These are phyloP conservation scores for Magnusiomyces sp. DNA, from an alignment of 1,139 yeast genomes.

Conservation along the genomic window DNA sequence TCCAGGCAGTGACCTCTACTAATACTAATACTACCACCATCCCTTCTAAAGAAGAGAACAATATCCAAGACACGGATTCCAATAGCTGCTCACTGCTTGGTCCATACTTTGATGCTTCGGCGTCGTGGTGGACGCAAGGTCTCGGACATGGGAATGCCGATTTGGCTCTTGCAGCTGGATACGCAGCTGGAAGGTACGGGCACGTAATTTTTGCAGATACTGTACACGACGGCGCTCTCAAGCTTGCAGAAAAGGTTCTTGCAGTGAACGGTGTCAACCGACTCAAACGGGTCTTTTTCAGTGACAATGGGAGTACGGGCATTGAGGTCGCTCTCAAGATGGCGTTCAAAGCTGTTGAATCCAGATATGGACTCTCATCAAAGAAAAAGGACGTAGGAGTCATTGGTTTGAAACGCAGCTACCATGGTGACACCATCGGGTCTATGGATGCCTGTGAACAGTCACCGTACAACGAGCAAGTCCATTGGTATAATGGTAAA, in stretches of 20 bases:
- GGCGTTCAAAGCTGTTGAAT: conserved; percentile 24
- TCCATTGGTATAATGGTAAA: conserved; percentile 24
- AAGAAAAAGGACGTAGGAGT: conserved; percentile 16
- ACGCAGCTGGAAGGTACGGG: conserved; percentile 27
- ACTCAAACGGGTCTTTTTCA: conserved; percentile 22
- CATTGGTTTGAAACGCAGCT: conserved; percentile 24
- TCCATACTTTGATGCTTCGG: conserved; percentile 26
- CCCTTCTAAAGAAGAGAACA: no score
- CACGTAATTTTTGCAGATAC: conserved; percentile 26
- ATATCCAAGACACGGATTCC: no score
- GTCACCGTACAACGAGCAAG: conserved; percentile 23
- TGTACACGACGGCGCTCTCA: conserved; percentile 25
- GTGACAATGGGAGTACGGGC: conserved; percentile 28
- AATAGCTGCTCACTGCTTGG: conserved; percentile 7
- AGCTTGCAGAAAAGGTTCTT: conserved; percentile 21
- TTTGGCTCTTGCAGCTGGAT: conserved; percentile 23
- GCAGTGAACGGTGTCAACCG: conserved; percentile 18
- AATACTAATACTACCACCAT: neutral
- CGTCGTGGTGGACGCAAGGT: conserved; percentile 30
- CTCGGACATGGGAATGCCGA: conserved; percentile 25
- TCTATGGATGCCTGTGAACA: conserved; percentile 28
- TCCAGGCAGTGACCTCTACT: conserved; percentile 15
- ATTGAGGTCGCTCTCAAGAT: conserved; percentile 27
- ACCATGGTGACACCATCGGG: conserved; percentile 28
- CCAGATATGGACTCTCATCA: conserved; percentile 19